Base-by-base conservation (phyloP, 768 basidiomycete species). In the Serendipita vermifera region DNA sequence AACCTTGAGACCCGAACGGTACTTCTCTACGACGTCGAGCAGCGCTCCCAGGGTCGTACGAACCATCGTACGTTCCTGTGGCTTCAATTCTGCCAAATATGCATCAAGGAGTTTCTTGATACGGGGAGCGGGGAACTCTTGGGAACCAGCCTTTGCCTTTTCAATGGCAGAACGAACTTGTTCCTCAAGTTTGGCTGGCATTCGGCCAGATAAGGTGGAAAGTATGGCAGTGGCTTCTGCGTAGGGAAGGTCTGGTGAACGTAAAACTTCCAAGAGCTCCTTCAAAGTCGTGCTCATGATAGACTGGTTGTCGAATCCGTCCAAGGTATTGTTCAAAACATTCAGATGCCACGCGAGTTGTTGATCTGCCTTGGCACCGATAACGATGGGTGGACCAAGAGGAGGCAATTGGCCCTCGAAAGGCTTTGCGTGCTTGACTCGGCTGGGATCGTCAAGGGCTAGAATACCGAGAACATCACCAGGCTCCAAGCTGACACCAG, bases 381-480 rank as follows among this genome's bases (percentile, higher is more conserved):
- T 71, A 58, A 94, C 82, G 58, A 79, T 82, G 38, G 93, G 92
- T 29, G 80, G 73, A 26, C 94, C 96, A 78, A 92, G 83, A 15
- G 80, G 63, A 14, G 94, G 89, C 9, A 98, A 80, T 39, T 92
- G 83, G 55, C 91, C 92, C 64, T 97, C 92, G 68, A 97, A 98
- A 2, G 94, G 94, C 71, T 94, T 97, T 58, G 96, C 94, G 66
- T 98, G 94, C 66, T 90, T 96, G 66, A 98, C 96, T 57, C 91
- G 90, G 57, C 81, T 78, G 35, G 94, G 96, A 68, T 98, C 93
- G 64, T 98, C 96, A 57, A 98, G 80, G 6, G 91, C 88, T 57
- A 98, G 77, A 64, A 98, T 93, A 70, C 96, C 96, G 58, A 99
- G 81, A 57, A 99, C 92, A 68, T 97, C 96, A 24, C 96, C 96